Conservation (phyloP, 2,329 filamentous ascomycete species). For the Sclerotinia glacialis region DNA sequence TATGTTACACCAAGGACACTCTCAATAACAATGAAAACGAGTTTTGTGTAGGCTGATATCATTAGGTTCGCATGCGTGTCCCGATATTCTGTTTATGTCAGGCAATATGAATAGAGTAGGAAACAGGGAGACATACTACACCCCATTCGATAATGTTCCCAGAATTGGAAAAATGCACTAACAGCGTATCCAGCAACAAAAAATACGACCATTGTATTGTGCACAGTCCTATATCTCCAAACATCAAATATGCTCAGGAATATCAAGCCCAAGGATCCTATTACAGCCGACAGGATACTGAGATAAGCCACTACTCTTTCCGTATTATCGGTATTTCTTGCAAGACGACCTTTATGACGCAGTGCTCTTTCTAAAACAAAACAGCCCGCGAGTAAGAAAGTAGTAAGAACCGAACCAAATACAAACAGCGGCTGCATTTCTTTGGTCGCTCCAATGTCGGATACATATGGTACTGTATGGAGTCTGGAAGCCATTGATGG, state of each 20-base stretch:
- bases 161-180: constrained; percentile 81
- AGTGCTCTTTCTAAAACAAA: constrained; percentile 83
- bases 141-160: constrained; percentile 84
- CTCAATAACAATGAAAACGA: constrained; percentile 76
- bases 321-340: constrained; percentile 62
- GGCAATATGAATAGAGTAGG: not conserved
- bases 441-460: constrained; percentile 56
- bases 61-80: constrained; percentile 18
- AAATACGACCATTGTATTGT: constrained; percentile 73
- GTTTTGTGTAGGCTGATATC: constrained; percentile 69
- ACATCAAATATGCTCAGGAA: constrained; percentile 86
- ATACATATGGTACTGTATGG: constrained; percentile 70
- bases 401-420: constrained; percentile 65
- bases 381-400: constrained; percentile 75
- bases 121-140: constrained; percentile 50
- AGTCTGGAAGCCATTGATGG: constrained; percentile 52
- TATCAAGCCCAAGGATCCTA: constrained; percentile 78
- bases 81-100: constrained; percentile 14
- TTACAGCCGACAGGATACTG: constrained; percentile 65
- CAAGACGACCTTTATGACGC: constrained; percentile 74
- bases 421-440: constrained; percentile 76
- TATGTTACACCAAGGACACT: constrained; percentile 81
- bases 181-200: constrained; percentile 85
- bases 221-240: constrained; percentile 59
- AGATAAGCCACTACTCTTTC: constrained; percentile 63